Percentiles rank a stretch among this genome's conserved stretches.
Conservation (phyloP, 2,329 filamentous ascomycete genomes). For the Leptosphaerulina australis region DNA sequence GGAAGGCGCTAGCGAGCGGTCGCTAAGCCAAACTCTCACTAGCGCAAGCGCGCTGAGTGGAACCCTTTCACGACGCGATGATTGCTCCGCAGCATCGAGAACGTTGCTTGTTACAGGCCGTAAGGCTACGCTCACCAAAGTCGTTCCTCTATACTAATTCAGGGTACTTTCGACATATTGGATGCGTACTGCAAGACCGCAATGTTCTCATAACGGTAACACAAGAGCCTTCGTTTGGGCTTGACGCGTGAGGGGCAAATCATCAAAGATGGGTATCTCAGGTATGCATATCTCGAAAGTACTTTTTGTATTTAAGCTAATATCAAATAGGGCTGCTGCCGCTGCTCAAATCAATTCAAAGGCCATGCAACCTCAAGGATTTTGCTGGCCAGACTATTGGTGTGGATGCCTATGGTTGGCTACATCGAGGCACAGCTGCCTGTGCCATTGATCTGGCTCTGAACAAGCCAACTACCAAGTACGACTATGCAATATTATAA, state of each 20-base stretch:
- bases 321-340: constrained; percentile 75
- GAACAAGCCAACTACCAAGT: constrained; percentile 87
- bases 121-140: constrained; percentile 9
- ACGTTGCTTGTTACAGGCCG: constrained; percentile 16
- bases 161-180: constrained; percentile 4
- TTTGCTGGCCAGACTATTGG: constrained; percentile 86
- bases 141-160: not conserved
- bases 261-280: constrained; percentile 49
- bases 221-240: constrained; percentile 29
- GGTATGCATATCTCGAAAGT: constrained; percentile 39
- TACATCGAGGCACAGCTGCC: constrained; percentile 88
- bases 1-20: constrained; percentile 21
- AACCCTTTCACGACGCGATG: constrained; percentile 24
- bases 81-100: constrained; percentile 26
- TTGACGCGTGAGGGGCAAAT: constrained; percentile 37
- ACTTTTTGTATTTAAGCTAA: constrained; percentile 26
- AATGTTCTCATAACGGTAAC: constrained; percentile 30
- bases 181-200: not conserved
- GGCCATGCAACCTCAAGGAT: constrained; percentile 82
- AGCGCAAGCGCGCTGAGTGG: constrained; percentile 31
- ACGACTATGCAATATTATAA: constrained; percentile 41
- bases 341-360: constrained; percentile 94
- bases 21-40: constrained; percentile 12
- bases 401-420: constrained; percentile 98
- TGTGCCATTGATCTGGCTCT: constrained; percentile 91